Percentiles rank a stretch among this genome's conserved stretches.
Conservation (phyloP, 805 yeast species). For the Metschnikowia lunata region DNA sequence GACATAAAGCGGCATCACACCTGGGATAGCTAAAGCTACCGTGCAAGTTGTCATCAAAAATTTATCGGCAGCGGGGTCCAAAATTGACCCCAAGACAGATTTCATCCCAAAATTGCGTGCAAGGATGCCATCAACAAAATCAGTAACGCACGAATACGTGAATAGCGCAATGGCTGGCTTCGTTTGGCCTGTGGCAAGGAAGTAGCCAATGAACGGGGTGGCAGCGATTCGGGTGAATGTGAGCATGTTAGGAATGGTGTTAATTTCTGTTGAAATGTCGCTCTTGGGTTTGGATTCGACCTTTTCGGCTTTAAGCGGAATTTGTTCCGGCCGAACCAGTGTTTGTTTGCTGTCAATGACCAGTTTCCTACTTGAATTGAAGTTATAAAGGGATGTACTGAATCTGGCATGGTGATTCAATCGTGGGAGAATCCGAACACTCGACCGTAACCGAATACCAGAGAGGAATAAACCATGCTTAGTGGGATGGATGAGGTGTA, state of each 20-base stretch:
- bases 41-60: constrained; percentile 84
- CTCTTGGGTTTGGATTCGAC: background rate
- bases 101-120: constrained; percentile 77
- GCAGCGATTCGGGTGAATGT: constrained; percentile 76
- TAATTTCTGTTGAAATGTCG: constrained; percentile 35
- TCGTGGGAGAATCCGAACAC: background rate
- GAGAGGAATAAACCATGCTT: no score
- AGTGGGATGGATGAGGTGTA: no score
- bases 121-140: constrained; percentile 84
- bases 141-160: constrained; percentile 84
- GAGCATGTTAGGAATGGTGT: constrained; percentile 81
- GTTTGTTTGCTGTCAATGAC: background rate
- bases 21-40: constrained; percentile 61
- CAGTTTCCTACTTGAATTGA: background rate
- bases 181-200: constrained; percentile 61
- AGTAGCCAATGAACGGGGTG: constrained; percentile 82
- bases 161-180: constrained; percentile 68
- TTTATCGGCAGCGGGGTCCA: constrained; percentile 96
- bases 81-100: constrained; percentile 80
- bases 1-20: constrained; percentile 60
- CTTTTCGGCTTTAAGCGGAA: background rate
- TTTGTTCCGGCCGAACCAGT: background rate
- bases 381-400: background rate
- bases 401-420: background rate
- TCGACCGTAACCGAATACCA: background rate